Evolutionary conservation across 768 basidiomycete genomes (phyloP).

Genomic region (Lentinula aciculospora): DNA sequence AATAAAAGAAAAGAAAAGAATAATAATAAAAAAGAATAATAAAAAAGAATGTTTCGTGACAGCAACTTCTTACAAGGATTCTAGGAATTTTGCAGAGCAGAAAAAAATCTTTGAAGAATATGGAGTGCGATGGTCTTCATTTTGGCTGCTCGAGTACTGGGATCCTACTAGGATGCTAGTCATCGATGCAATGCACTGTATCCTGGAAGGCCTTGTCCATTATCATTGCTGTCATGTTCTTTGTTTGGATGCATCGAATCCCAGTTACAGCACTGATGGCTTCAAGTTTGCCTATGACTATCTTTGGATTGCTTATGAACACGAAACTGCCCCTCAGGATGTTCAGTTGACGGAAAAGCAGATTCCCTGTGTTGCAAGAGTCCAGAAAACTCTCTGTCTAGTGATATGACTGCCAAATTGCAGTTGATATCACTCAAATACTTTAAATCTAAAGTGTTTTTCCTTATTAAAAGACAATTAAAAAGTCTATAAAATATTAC

Average conservation of each 20-base stretch:
- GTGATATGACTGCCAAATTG: no score
- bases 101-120: slow-evolving; percentile 13
- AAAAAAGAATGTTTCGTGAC: no score
- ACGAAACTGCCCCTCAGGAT: not conserved
- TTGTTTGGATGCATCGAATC: not conserved
- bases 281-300: not conserved
- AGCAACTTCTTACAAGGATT: slow-evolving; percentile 18
- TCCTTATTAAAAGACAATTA: no score
- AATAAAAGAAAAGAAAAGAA: no score
- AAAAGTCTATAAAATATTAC: no score
- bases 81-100: slow-evolving; percentile 11
- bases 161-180: slow-evolving; percentile 23
- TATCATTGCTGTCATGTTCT: slow-evolving; percentile 22
- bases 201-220: slow-evolving; percentile 26
- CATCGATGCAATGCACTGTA: slow-evolving; percentile 36
- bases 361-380: not conserved
- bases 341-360: not conserved
- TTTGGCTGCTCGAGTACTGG: slow-evolving; percentile 34
- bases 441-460: no score
- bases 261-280: not conserved
- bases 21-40: no score
- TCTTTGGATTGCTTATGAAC: not conserved
- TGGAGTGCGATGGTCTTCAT: slow-evolving; percentile 23
- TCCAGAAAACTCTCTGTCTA: not conserved
- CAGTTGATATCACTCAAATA: no score